phyloP scores from a whole-genome alignment of 768 basidiomycete genomes.

The Mycena leptocephala region DNA sequence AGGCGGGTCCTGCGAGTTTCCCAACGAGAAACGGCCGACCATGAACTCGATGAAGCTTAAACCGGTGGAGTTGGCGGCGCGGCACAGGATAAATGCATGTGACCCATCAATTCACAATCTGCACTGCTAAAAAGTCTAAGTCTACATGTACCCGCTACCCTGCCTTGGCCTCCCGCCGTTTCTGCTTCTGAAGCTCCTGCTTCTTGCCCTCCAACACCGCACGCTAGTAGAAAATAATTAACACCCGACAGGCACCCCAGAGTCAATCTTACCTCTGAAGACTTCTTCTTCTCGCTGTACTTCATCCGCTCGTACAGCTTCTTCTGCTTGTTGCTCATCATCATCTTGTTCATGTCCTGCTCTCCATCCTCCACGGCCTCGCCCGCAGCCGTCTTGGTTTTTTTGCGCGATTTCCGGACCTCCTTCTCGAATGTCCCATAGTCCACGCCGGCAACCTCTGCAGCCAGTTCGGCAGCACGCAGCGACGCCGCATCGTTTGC shows the following conservation, averaged over 20 bases:
- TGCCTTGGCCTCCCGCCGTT: constrained; percentile 57
- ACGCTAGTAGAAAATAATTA: constrained; percentile 60
- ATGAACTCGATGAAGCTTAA: too few species aligned
- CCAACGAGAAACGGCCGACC: constrained; percentile 47
- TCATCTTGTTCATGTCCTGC: constrained; percentile 96
- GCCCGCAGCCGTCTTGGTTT: constrained; percentile 45
- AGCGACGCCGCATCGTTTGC: constrained; percentile 76
- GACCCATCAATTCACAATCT: not conserved
- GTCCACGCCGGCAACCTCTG: constrained; percentile 91
- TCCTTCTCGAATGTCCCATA: constrained; percentile 85
- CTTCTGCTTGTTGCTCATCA: constrained; percentile 96
- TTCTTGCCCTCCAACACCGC: constrained; percentile 74
- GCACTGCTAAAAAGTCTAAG: not conserved
- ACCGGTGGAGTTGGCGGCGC: too few species aligned
- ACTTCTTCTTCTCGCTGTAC: constrained; percentile 84
- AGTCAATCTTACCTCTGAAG: constrained; percentile 77
- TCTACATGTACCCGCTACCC: constrained; percentile 9
- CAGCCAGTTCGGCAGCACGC: constrained; percentile 92
- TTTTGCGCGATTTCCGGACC: constrained; percentile 73
- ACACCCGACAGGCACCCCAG: not conserved
- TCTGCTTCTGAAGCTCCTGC: constrained; percentile 68
- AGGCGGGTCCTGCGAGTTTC: constrained; percentile 43
- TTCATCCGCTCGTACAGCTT: constrained; percentile 97
- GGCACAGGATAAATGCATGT: too few species aligned
- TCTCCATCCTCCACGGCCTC: constrained; percentile 64